Evolutionary conservation across 306 rosid species (phyloP).

Genomic region (Geum urbanum): DNA sequence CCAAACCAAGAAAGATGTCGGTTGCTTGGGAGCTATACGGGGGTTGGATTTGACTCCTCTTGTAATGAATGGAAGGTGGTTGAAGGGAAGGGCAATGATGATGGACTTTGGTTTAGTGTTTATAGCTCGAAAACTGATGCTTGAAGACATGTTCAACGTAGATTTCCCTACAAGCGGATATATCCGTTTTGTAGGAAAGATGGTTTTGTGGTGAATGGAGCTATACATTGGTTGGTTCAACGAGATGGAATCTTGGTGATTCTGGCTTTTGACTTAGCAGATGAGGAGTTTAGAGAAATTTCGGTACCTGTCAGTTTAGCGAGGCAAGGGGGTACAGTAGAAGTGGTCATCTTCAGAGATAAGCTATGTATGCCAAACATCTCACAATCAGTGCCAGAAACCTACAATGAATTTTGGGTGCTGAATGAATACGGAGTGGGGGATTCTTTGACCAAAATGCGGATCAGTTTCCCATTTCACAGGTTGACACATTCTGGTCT

Average conservation of each 20-base stretch:
- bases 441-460: not conserved
- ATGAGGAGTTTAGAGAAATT: not conserved
- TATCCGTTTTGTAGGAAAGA: not conserved
- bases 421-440: not conserved
- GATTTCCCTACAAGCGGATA: not conserved
- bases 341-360: not conserved
- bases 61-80: not conserved
- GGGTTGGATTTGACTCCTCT: not conserved
- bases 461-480: not conserved
- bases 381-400: not conserved
- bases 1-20: too few relatives aligned
- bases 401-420: not conserved
- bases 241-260: not conserved
- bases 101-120: not conserved
- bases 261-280: not conserved
- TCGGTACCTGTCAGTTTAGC: not conserved
- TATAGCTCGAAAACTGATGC: not conserved
- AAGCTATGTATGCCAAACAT: not conserved
- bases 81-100: not conserved
- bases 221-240: not conserved
- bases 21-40: not conserved
- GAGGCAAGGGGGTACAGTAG: not conserved
- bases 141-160: not conserved
- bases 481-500: not conserved
- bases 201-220: not conserved